Base-by-base conservation (phyloP, 2,329 filamentous ascomycete species). In the Ophiocordyceps australis region DNA sequence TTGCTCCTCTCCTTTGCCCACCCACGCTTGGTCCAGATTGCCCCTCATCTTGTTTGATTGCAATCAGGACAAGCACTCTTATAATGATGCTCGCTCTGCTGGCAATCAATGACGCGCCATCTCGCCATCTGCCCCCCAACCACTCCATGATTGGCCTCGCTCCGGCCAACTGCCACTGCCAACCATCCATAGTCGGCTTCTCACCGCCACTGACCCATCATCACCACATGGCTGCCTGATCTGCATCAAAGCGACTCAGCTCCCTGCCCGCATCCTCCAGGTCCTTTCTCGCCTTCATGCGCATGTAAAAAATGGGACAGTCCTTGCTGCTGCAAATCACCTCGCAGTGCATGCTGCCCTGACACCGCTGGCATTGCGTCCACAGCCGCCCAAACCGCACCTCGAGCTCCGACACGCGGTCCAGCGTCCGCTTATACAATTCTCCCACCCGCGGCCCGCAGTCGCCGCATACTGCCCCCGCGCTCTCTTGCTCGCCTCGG, bases 251-350 rank as follows among this genome's bases (percentile, higher is more conserved):
- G 39, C 89, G 62, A 38, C 67, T 67, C 41, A 98, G 52, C 50
- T 98, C 89, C 55, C 82, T 91, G 30, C 85, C 82, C 2, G 75
- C 76, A 55, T 98, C 89, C 50, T 95, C 86, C 20, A 95, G 74
- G 48, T 98, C 89, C 61, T 98, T 98, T 66, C 94, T 92, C 17
- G 86, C 86, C 64, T 98, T 98, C 89, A 98, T 98, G 5, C 89
- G 74, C 89, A 98, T 98, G 51, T 98, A 98, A 52, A 98, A 98
- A 43, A 98, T 98, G 1, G 89, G 89, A 46, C 89, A 98, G 57
- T 98, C 89, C 49, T 83, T 79, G 47, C 77, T 86, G 34, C 77
- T 85, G 58, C 89, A 98, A 39, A 98, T 95, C 28, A 98, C 91
- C 51, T 98, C 89, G 49, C 82, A 89, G 55, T 98, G 89, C 66